Percentiles rank a stretch among this genome's conserved stretches.
phyloP scores from a whole-genome alignment of 306 rosid species.

The Malus asiatica region DNA sequence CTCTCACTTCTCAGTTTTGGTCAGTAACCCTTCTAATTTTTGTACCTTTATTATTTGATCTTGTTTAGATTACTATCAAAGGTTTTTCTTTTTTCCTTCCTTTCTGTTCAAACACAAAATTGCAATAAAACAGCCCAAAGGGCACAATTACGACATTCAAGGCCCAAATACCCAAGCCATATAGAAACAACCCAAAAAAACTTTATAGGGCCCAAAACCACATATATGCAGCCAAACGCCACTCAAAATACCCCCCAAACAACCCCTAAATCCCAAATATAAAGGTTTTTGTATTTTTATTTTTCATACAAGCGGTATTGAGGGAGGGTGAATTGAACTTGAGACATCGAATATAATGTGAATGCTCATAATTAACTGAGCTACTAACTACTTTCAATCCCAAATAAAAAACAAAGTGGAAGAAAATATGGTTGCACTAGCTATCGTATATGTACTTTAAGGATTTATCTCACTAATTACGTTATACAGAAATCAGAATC shows the following conservation, averaged over 20 bases:
- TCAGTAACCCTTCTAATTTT: constrained; percentile 9
- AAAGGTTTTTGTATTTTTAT: too few relatives aligned
- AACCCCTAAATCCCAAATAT: background rate
- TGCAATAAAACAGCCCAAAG: background rate
- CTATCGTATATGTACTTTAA: background rate
- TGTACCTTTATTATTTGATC: background rate
- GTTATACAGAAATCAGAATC: background rate
- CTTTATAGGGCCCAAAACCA: background rate
- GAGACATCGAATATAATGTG: too few relatives aligned
- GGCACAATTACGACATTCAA: background rate
- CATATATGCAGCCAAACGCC: background rate
- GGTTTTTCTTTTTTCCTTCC: background rate
- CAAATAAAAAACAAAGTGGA: background rate
- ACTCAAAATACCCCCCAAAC: background rate
- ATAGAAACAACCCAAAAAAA: background rate
- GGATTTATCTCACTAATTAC: background rate
- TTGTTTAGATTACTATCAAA: background rate
- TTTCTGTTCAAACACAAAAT: background rate
- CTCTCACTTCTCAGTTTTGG: constrained; percentile 79
- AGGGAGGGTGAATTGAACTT: background rate
- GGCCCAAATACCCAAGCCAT: background rate
- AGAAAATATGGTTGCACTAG: background rate
- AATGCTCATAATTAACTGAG: too few relatives aligned
- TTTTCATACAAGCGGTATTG: background rate
- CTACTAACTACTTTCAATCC: background rate